A percentile compares a stretch with the other conserved stretches of the same genome.
These are phyloP conservation scores for Sarcodon aspratus DNA, from an alignment of 768 basidiomycete genomes.

Conservation along the genomic window DNA sequence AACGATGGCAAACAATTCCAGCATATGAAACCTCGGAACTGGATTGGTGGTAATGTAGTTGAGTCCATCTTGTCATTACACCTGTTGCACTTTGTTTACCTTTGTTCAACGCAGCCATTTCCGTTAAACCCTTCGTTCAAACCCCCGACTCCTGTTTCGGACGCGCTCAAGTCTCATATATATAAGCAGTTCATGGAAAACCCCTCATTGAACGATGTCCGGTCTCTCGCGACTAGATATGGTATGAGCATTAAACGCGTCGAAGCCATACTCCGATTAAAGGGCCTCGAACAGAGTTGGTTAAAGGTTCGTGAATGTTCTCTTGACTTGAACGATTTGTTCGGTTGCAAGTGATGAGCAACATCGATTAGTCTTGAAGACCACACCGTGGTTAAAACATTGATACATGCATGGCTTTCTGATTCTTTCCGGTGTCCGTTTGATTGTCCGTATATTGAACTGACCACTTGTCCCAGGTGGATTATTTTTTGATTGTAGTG, in stretches of 20 bases:
- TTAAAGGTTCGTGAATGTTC: constrained; percentile 42
- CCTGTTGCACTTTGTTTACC: constrained; percentile 1
- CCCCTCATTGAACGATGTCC: constrained; percentile 42
- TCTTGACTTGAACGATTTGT: constrained; percentile 7
- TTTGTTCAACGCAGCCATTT: constrained; percentile 50
- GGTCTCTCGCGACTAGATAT: constrained; percentile 48
- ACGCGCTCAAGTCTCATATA: constrained; percentile 41
- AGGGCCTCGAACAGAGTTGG: constrained; percentile 66
- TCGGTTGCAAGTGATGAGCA: constrained; percentile 42
- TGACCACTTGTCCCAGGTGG: constrained; percentile 14
- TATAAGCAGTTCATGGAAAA: constrained; percentile 52
- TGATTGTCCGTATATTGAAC: constrained; percentile 11
- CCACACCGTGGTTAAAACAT: constrained; percentile 53
- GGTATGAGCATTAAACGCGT: constrained; percentile 69
- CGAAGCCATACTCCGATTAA: constrained; percentile 74
- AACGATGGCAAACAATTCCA: constrained; percentile 31
- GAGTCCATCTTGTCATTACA: constrained; percentile 21
- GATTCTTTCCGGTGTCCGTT: constrained; percentile 10
- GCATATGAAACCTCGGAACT: constrained; percentile 39
- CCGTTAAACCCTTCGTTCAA: constrained; percentile 77
- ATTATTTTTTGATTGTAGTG: neutral
- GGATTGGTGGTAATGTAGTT: constrained; percentile 50
- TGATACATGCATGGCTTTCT: constrained; percentile 29
- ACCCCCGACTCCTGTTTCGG: constrained; percentile 68
- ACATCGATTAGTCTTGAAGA: constrained; percentile 97